Base-by-base conservation (phyloP, 2,329 filamentous ascomycete species). In the Pseudopithomyces maydicus region DNA sequence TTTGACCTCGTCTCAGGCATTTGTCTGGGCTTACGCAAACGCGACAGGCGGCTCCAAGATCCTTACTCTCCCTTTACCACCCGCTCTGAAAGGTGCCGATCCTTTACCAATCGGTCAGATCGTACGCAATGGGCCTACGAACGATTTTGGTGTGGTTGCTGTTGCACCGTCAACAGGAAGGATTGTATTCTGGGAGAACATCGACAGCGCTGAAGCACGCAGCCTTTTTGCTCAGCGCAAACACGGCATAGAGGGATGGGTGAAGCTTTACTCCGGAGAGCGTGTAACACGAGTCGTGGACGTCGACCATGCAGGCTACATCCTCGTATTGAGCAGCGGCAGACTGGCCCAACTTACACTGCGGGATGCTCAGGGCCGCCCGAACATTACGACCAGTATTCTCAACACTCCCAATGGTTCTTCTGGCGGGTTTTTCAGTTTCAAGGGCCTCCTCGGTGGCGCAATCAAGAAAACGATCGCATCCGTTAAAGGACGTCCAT, bases 151-250 rank as follows among this genome's bases (percentile, higher is more conserved):
- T 2, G 83, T 99, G 36, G 86, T 99, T 26, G 85, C 97, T 36
- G 84, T 98, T 36, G 91, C 94, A 79, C 90, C 94, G 12, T 86
- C 85, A 17, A 92, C 84, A 47, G 95, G 95, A 51, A 93, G 89
- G 74, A 87, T 98, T 51, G 88, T 91, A 43, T 98, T 95, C 75
- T 98, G 95, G 92, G 95, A 98, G 74, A 96, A 92, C 38, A 90
- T 98, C 61, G 92, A 94, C 54, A 92, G 88, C 74, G 92, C 92
- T 10, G 90, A 92, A 38, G 92, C 91, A 0, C 83, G 96, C 54
- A 91, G 90, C 61, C 85, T 96, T 39, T 90, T 94, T 69, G 89
- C 90, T 63, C 90, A 96, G 72, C 90, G 91, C 69, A 88, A 90
- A 63, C 89, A 88, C 62, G 91, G 91, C 15, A 86, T 96, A 15